A percentile compares a stretch with the other conserved stretches of the same genome.
These are phyloP conservation scores for Musa balbisiana DNA, from an alignment of 202 grass and related monocot genomes.

Conservation along the genomic window DNA sequence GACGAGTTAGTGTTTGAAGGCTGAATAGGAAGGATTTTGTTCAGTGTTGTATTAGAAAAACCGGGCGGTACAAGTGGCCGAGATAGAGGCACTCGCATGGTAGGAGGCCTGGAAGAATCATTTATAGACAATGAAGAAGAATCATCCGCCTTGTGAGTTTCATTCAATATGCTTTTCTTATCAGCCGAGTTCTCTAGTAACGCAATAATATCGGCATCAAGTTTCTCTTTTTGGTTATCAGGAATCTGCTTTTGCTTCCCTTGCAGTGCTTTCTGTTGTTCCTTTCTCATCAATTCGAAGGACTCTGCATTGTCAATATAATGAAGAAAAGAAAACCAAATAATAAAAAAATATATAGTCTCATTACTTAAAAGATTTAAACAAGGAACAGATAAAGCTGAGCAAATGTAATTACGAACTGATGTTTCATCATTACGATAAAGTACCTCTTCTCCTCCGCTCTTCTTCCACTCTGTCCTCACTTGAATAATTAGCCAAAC, in stretches of 20 bases:
- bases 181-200: constrained; percentile 33
- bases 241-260: constrained; percentile 37
- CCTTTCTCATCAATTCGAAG: constrained; percentile 97
- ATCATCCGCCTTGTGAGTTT: constrained; percentile 7
- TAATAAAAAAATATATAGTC: background rate
- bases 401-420: background rate
- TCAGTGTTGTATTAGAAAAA: constrained; percentile 59
- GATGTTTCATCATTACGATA: background rate
- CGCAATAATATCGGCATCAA: background rate
- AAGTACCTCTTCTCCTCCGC: constrained; percentile 47
- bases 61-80: constrained; percentile 88
- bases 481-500: constrained; percentile 27
- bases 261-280: constrained; percentile 79
- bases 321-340: constrained; percentile 7
- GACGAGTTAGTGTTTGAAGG: constrained; percentile 39
- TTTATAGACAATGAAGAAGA: constrained; percentile 1
- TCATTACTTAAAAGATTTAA: too few relatives aligned
- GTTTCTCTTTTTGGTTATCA: background rate
- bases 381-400: too few relatives aligned
- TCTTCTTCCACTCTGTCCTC: constrained; percentile 38
- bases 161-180: constrained; percentile 15
- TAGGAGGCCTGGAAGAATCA: constrained; percentile 46
- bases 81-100: constrained; percentile 31
- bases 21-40: constrained; percentile 53
- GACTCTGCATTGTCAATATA: constrained; percentile 44